Percentiles rank a stretch among this genome's conserved stretches.
Evolutionary conservation across 2,329 filamentous ascomycete genomes (phyloP).

Genomic region (Trichophyton rubrum): DNA sequence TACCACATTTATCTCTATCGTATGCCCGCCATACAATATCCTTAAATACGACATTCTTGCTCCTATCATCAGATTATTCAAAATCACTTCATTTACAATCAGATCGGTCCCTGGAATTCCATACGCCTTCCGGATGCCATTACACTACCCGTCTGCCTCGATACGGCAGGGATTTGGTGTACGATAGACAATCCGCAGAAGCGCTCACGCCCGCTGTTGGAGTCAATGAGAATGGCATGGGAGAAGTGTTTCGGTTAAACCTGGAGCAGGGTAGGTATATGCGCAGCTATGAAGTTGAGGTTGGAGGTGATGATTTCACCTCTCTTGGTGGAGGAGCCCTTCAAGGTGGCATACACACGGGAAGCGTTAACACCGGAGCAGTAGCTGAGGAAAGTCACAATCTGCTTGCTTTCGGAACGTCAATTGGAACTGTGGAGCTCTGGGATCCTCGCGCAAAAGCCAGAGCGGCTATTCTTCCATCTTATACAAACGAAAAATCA

Average conservation of each 20-base stretch:
- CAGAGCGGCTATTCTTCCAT: conserved; percentile 62
- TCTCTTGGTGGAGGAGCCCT: conserved; percentile 57
- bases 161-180: conserved; percentile 81
- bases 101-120: conserved; percentile 84
- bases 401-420: conserved; percentile 83
- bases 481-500: conserved; percentile 33
- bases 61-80: conserved; percentile 81
- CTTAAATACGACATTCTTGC: conserved; percentile 78
- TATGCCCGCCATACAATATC: conserved; percentile 84
- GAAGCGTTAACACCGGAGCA: conserved; percentile 74
- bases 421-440: conserved; percentile 88
- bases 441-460: conserved; percentile 84
- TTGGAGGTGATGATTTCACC: conserved; percentile 66
- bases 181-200: conserved; percentile 71
- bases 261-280: conserved; percentile 87
- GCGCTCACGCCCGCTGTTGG: conserved; percentile 79
- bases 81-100: conserved; percentile 90
- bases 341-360: conserved; percentile 75
- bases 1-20: conserved; percentile 85
- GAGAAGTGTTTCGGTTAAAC: conserved; percentile 87
- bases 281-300: conserved; percentile 82
- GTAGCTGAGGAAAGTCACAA: conserved; percentile 84
- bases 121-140: conserved; percentile 77
- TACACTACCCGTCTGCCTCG: conserved; percentile 80
- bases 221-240: conserved; percentile 69